phyloP scores from a whole-genome alignment of 225 moss, liverwort and hornwort genomes.

The Physcomitrellopsis africana region DNA sequence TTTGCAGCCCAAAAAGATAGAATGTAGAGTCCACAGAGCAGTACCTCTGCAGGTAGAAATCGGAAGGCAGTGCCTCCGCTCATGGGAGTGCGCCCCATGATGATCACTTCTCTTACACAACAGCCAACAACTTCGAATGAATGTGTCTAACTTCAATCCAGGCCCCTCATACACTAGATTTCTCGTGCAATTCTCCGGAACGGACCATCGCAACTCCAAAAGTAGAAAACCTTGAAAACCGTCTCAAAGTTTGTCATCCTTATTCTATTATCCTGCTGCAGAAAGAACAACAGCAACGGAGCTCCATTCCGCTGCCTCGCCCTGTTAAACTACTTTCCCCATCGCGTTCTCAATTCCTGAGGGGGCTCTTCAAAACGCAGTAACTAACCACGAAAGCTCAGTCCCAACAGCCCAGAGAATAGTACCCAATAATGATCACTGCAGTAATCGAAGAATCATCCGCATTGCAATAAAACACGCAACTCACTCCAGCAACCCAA shows the following conservation, averaged over 20 bases:
- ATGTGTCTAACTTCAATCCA: constrained; percentile 15
- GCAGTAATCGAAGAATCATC: background rate
- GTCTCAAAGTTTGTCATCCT: constrained; percentile 16
- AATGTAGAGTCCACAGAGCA: background rate
- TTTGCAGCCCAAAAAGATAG: background rate
- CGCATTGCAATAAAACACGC: background rate
- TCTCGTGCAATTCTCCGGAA: background rate
- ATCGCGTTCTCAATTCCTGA: background rate
- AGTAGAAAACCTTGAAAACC: constrained; percentile 8
- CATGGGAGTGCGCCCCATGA: constrained; percentile 65
- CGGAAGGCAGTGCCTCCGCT: constrained; percentile 69
- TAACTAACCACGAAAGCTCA: background rate
- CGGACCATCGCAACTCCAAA: background rate
- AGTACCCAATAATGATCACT: background rate
- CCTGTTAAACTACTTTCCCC: background rate
- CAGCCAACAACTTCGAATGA: constrained; percentile 12
- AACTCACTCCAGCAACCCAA: background rate
- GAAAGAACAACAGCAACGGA: background rate
- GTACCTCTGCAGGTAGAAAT: constrained; percentile 55
- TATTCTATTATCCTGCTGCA: background rate
- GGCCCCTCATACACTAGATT: constrained; percentile 15
- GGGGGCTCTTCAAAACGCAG: background rate
- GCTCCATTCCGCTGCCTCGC: background rate
- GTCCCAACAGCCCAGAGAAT: background rate
- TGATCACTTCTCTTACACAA: constrained; percentile 16